A percentile compares a stretch with the other conserved stretches of the same genome.
phyloP scores from a whole-genome alignment of 2,329 filamentous ascomycete genomes.

The Bipolaris sorokiniana region DNA sequence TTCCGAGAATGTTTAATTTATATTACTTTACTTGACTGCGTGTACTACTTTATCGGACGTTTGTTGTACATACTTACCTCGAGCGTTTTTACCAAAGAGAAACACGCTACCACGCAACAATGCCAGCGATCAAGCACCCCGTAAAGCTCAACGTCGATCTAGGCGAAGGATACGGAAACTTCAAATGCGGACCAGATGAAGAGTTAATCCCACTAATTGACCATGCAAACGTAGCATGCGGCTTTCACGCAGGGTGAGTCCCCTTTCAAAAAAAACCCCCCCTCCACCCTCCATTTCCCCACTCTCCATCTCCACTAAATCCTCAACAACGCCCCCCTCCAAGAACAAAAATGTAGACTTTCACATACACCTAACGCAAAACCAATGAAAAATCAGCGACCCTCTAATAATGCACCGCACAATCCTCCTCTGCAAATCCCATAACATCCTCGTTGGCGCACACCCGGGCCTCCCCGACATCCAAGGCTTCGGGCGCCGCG shows the following conservation, averaged over 20 bases:
- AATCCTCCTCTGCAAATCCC: conserved; percentile 62
- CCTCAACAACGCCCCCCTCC: neutral
- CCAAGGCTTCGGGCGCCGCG: conserved; percentile 67
- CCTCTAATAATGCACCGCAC: conserved; percentile 69
- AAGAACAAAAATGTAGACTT: neutral
- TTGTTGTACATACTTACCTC: too few relatives aligned
- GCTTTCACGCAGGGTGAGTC: conserved; percentile 57
- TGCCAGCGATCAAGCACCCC: conserved; percentile 59
- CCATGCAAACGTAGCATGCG: conserved; percentile 68
- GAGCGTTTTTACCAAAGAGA: too few relatives aligned
- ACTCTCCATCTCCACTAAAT: too few relatives aligned
- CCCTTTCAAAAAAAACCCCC: too few relatives aligned
- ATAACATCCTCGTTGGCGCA: conserved; percentile 64
- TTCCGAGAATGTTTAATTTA: too few relatives aligned
- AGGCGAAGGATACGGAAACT: conserved; percentile 61
- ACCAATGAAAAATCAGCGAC: too few relatives aligned
- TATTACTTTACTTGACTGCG: too few relatives aligned
- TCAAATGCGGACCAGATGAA: conserved; percentile 62
- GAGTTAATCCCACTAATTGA: conserved; percentile 67
- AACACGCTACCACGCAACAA: conserved; percentile 25
- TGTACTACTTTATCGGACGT: too few relatives aligned
- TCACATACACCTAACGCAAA: conserved; percentile 6
- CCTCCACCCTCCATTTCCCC: too few relatives aligned
- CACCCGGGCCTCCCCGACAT: conserved; percentile 71
- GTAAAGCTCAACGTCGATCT: conserved; percentile 62